Conservation (phyloP, 495 filamentous ascomycete species). For the Umbilicaria muhlenbergii region DNA sequence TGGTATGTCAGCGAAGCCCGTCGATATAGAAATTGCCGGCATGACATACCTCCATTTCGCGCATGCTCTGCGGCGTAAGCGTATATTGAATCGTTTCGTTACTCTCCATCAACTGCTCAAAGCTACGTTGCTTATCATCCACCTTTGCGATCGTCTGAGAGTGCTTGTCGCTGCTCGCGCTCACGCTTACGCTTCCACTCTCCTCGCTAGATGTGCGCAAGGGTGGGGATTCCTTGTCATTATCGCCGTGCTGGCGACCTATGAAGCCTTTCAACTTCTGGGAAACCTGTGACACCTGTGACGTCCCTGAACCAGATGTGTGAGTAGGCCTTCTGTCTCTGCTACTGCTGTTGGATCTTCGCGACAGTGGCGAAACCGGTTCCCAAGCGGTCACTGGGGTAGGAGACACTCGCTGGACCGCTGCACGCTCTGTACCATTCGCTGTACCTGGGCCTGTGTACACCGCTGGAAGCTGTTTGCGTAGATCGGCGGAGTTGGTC, state of each 20-base stretch:
- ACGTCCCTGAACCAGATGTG: constrained; percentile 37
- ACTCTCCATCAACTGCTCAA: constrained; percentile 82
- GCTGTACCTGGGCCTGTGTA: constrained; percentile 5
- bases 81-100: constrained; percentile 89
- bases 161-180: constrained; percentile 1
- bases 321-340: constrained; percentile 33
- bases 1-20: constrained; percentile 1
- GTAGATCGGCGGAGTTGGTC: constrained; percentile 1
- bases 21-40: not conserved
- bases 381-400: constrained; percentile 19
- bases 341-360: constrained; percentile 28
- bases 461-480: constrained; percentile 4
- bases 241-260: constrained; percentile 26
- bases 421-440: constrained; percentile 26
- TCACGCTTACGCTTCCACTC: constrained; percentile 14
- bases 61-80: constrained; percentile 76
- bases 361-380: constrained; percentile 14
- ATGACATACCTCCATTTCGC: constrained; percentile 64
- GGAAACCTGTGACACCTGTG: constrained; percentile 36
- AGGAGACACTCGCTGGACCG: constrained; percentile 33
- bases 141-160: constrained; percentile 19
- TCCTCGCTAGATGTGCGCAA: constrained; percentile 33
- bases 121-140: constrained; percentile 37
- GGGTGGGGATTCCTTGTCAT: constrained; percentile 18
- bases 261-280: constrained; percentile 38